Base-by-base conservation (phyloP, 73 alveolate genomes). In the Paramecium sonneborni region DNA sequence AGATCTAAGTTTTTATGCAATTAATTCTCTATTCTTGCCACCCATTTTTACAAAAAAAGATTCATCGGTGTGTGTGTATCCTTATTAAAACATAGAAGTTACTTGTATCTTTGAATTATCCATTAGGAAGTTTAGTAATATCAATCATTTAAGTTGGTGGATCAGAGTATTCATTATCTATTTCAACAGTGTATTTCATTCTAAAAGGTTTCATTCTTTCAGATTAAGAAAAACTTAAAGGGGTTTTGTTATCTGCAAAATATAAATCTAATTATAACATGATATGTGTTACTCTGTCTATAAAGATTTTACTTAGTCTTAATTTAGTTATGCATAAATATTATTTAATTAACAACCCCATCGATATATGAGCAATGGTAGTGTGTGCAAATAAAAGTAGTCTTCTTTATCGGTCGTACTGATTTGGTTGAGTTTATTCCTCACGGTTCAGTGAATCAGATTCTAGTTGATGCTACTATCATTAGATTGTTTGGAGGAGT, bases 31-130 rank as follows among this genome's bases (percentile, higher is more conserved):
- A 24, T 39, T 34, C 44, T 74, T 79, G 9, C 90, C 90, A 24
- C 90, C 90, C 90, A 79, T 79, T 79, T 23, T 11, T 37, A 79
- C 90, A 79, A 79, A 79, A 79, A 79, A 79, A 41, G 70, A 43
- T 21, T 79, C 90, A 21, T 79, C 90, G 41, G n/a, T 79, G 20
- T 39, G 44, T 18, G 18, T n/a, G 55, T 79, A 79, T 24, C 90
- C 87, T 74, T 52, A 1, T 21, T 34, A 37, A 15, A 74, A 74
- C 37, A 10, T 15, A 8, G 0, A 34, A 37, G 2, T 18, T 52
- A 74, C 87, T 79, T 23, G 15, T 21, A 79, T 79, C 90, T 46
- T 79, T 43, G 28, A 79, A 79, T 14, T 79, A 43, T 43, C 90
- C 90, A 43, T 39, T 79, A 20, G 90, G 90, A 20, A 79, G 26